These are phyloP conservation scores for Globisporangium camurandrum DNA, from an alignment of 352 stramenopile genomes.

Conservation along the genomic window DNA sequence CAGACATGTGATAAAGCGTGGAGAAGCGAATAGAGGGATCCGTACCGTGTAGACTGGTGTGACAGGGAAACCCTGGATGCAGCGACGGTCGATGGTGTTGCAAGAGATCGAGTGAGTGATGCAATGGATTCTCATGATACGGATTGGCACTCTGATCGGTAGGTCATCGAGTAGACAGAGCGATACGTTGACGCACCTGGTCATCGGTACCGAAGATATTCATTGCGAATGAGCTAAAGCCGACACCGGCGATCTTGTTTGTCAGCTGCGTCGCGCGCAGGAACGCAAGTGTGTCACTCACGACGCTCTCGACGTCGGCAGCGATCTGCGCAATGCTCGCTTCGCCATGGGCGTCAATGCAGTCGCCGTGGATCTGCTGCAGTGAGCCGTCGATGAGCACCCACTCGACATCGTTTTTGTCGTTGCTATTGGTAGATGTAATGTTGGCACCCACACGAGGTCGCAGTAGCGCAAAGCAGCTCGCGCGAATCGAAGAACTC, in stretches of 20 bases:
- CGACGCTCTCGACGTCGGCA: conserved; percentile 35
- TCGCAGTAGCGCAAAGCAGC: conserved; percentile 71
- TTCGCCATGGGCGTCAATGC: conserved; percentile 47
- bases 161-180: no score
- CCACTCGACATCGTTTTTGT: no score
- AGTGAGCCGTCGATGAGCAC: conserved; percentile 56
- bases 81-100: neutral
- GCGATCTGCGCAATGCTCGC: conserved; percentile 40
- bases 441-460: neutral
- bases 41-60: conserved; percentile 76
- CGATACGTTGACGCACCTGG: conserved; percentile 23
- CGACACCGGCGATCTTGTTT: conserved; percentile 60
- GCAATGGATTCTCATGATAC: neutral
- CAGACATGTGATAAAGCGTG: no score
- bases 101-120: neutral
- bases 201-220: conserved; percentile 87
- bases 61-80: conserved; percentile 36
- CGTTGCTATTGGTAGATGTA: neutral
- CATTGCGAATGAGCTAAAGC: conserved; percentile 93
- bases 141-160: neutral
- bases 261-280: conserved; percentile 34
- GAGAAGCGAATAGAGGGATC: neutral
- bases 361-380: conserved; percentile 44
- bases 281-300: conserved; percentile 42
- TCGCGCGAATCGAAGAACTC: conserved; percentile 90